Evolutionary conservation across 2,329 filamentous ascomycete species (phyloP).

Genomic region (Camillea tinctor): DNA sequence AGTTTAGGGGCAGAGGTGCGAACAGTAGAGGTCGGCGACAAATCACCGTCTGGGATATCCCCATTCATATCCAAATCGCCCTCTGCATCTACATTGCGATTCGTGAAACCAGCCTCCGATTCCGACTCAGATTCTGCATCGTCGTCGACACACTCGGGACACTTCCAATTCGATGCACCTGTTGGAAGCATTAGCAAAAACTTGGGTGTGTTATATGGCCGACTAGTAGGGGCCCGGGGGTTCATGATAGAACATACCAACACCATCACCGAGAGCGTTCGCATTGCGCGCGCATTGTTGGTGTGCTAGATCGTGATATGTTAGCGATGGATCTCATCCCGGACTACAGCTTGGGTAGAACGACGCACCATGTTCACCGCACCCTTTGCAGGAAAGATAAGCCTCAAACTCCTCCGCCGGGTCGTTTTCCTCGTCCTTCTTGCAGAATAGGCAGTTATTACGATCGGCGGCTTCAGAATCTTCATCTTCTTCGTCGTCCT

Average conservation of each 20-base stretch:
- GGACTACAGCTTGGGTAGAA: slow-evolving; percentile 9
- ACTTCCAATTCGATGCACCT: slow-evolving; percentile 50
- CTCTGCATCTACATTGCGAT: slow-evolving; percentile 25
- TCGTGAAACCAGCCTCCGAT: slow-evolving; percentile 25
- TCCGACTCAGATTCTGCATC: slow-evolving; percentile 33
- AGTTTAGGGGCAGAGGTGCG: slow-evolving; percentile 64
- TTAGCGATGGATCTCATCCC: slow-evolving; percentile 36
- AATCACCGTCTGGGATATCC: slow-evolving; percentile 31
- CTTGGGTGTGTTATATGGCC: neutral
- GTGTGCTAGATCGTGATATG: slow-evolving; percentile 65
- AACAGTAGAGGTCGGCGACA: slow-evolving; percentile 41
- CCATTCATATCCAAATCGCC: slow-evolving; percentile 30
- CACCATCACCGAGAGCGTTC: slow-evolving; percentile 58
- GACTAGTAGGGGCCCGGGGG: slow-evolving; percentile 6
- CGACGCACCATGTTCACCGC: slow-evolving; percentile 77
- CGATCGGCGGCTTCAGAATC: slow-evolving; percentile 31
- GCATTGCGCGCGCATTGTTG: slow-evolving; percentile 81
- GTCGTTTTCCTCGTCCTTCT: slow-evolving; percentile 39
- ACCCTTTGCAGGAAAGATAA: slow-evolving; percentile 73
- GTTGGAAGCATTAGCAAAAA: slow-evolving; percentile 24
- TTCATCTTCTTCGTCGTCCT: slow-evolving; percentile 33
- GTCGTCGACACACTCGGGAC: slow-evolving; percentile 44
- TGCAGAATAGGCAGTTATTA: slow-evolving; percentile 26
- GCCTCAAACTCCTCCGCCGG: slow-evolving; percentile 73
- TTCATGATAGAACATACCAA: slow-evolving; percentile 52